These are phyloP conservation scores for Bertia moriformis DNA, from an alignment of 2,329 filamentous ascomycete species.

Conservation along the genomic window DNA sequence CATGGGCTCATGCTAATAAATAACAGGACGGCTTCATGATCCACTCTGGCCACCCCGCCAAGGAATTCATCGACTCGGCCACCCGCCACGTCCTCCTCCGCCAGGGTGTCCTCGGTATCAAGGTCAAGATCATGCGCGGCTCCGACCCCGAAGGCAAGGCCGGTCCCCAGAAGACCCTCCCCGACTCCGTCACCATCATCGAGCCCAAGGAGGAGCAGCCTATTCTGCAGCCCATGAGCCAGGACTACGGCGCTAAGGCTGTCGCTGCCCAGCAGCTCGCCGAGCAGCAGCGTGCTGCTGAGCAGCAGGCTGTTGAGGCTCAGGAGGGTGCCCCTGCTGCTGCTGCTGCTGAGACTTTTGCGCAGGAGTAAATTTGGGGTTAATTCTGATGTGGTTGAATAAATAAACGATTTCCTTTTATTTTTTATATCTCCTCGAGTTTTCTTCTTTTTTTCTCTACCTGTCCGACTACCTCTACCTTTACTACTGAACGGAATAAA, in stretches of 20 bases:
- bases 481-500: background rate
- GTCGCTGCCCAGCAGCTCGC: conserved; percentile 54
- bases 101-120: conserved; percentile 99
- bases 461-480: background rate
- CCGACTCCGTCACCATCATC: conserved; percentile 97
- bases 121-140: conserved; percentile 99
- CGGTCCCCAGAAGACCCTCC: conserved; percentile 90
- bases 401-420: too few relatives aligned
- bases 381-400: too few relatives aligned
- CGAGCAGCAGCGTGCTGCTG: conserved; percentile 38
- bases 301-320: conserved; percentile 16
- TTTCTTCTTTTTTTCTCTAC: background rate
- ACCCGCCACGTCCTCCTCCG: conserved; percentile 98
- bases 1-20: too few relatives aligned
- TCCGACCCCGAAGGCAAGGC: conserved; percentile 99
- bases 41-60: conserved; percentile 98
- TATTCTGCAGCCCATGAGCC: conserved; percentile 85
- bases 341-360: conserved; percentile 30
- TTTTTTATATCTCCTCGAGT: background rate
- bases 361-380: conserved; percentile 24
- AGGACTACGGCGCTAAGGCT: conserved; percentile 97
- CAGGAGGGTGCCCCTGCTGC: conserved; percentile 10
- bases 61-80: conserved; percentile 98
- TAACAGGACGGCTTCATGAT: conserved; percentile 94
- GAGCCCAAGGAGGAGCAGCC: conserved; percentile 99